Evolutionary conservation across 306 rosid species (phyloP).

Genomic region (Cicer pinnatifidum): DNA sequence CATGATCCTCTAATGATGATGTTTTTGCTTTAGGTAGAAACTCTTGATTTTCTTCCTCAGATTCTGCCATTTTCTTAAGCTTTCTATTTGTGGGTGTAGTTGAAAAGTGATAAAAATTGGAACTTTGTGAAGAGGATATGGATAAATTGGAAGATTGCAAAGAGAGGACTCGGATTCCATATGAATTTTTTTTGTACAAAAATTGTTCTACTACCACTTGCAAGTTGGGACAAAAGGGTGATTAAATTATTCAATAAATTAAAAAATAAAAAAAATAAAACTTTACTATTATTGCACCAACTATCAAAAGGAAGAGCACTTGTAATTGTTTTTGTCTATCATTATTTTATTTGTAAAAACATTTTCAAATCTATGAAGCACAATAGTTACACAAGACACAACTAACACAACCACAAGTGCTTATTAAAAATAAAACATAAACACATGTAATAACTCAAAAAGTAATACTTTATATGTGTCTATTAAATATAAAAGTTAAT

Average conservation of each 20-base stretch:
- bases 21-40: constrained; percentile 51
- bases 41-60: constrained; percentile 57
- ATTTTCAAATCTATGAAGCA: constrained; percentile 6
- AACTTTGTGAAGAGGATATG: constrained; percentile 32
- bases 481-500: too few relatives aligned
- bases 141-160: constrained; percentile 36
- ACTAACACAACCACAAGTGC: too few relatives aligned
- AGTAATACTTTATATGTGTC: too few relatives aligned
- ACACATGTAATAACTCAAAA: too few relatives aligned
- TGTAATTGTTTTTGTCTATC: constrained; percentile 32
- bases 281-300: constrained; percentile 36
- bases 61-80: constrained; percentile 55
- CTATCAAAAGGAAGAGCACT: constrained; percentile 42
- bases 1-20: constrained; percentile 24
- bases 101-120: constrained; percentile 28
- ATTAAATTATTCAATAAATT: constrained; percentile 42
- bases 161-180: constrained; percentile 32
- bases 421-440: too few relatives aligned
- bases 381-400: too few relatives aligned
- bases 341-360: constrained; percentile 17
- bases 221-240: constrained; percentile 47
- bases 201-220: constrained; percentile 38
- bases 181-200: not conserved
- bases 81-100: constrained; percentile 11
- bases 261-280: not conserved